Evolutionary conservation across 805 yeast species (phyloP), one percentile per base, ranked within the genome.

Genomic region (Metschnikowia kunwiensis): DNA sequence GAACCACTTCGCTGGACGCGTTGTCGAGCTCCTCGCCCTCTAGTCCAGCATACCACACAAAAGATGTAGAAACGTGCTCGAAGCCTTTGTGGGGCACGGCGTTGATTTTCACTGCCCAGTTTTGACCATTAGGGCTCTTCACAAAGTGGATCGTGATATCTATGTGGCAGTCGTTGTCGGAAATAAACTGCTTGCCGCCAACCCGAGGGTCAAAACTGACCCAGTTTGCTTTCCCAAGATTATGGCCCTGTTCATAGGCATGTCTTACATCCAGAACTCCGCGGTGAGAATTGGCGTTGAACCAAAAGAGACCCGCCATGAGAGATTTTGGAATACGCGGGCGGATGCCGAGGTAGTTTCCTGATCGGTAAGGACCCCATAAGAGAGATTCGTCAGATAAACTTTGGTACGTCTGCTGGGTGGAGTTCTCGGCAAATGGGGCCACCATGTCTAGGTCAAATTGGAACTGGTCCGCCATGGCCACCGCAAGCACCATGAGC

Each of bases 331-430:
- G 96, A 3, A 84, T 51, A 31, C 91, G 68, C 3, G 97, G 96
- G 30, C 89, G 71, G 30, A 93, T 64, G 1, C 97, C 97, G 42
- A 89, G 66, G 60, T 89, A 93, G 27, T 86, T 68, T 38, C 86
- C 84, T 7, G 96, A 80, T 45, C 97, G 66, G 60, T 88, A 91
- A 1, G 97, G 95, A 1, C 95, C 97, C 98, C 98, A 91, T 16
- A 66, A 44, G 21, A 67, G 56, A 4, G 59, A 54, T 24, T 46
- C 58, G 22, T 43, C 36, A 14, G 60, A 44, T 22, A 48, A 30
- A 10, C 41, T 38, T 20, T 42, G 31, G 33, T 50, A 52, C 15
- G 36, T 19, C 9, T 24, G 29, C 24, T 30, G 35, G 21, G 43
- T 30, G 6, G 42, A 33, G 25, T 37, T 40, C 18, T 35, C 33